phyloP scores from a whole-genome alignment of 331 rosid genomes.

The Malus hybrid region DNA sequence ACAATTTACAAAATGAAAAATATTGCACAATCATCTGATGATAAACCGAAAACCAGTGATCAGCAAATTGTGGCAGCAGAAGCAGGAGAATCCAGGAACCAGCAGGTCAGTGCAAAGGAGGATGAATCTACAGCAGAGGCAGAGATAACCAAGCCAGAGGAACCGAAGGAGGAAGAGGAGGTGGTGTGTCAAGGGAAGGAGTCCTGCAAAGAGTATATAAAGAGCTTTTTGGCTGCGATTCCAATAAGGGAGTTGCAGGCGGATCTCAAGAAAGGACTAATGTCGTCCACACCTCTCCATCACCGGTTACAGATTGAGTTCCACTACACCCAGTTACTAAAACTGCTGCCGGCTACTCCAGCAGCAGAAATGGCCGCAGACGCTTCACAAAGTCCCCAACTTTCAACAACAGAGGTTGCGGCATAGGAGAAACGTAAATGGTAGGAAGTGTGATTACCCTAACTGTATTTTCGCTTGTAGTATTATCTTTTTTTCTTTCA shows the following conservation, averaged over 20 bases:
- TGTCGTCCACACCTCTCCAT: constrained; percentile 78
- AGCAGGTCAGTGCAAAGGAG: constrained; percentile 30
- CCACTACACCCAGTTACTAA: constrained; percentile 59
- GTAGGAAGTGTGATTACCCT: constrained; percentile 40
- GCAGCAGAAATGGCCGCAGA: constrained; percentile 27
- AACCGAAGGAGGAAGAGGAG: constrained; percentile 44
- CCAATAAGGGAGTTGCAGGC: constrained; percentile 93
- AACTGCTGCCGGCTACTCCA: constrained; percentile 18
- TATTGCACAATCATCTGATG: constrained; percentile 40
- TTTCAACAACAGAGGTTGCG: constrained; percentile 34
- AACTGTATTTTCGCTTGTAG: constrained; percentile 25
- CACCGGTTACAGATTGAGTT: constrained; percentile 92
- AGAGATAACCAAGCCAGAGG: constrained; percentile 26
- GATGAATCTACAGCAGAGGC: constrained; percentile 24
- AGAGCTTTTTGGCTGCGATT: constrained; percentile 96
- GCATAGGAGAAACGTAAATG: constrained; percentile 29
- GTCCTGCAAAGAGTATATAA: constrained; percentile 92
- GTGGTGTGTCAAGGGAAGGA: constrained; percentile 77
- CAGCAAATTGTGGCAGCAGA: constrained; percentile 41
- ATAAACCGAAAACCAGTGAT: constrained; percentile 31
- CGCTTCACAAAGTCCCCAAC: constrained; percentile 19
- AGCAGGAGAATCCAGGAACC: constrained; percentile 39
- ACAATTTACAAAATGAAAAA: constrained; percentile 47
- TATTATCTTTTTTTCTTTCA: background rate
- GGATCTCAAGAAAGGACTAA: constrained; percentile 87